Evolutionary conservation across 225 moss, liverwort and hornwort genomes (phyloP).

Genomic region (Neckera pumila): DNA sequence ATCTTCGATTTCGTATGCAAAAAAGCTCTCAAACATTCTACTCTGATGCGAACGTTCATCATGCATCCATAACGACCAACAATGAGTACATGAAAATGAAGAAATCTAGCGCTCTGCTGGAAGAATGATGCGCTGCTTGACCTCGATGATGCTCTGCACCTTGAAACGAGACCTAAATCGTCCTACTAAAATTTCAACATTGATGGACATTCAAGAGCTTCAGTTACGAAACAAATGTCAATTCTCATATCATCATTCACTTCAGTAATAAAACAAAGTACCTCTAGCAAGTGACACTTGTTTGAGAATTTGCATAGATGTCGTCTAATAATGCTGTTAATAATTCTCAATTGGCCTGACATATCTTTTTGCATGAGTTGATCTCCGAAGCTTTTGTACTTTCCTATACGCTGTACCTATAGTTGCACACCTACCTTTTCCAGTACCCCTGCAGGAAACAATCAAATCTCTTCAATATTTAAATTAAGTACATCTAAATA

Average conservation of each 20-base stretch:
- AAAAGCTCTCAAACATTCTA: not conserved
- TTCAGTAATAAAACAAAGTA: not conserved
- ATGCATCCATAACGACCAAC: not conserved
- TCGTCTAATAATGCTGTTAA: slow-evolving; percentile 87
- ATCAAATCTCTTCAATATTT: not conserved
- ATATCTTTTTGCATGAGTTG: slow-evolving; percentile 73
- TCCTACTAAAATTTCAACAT: not conserved
- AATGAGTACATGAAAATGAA: not conserved
- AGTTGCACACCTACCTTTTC: slow-evolving; percentile 94
- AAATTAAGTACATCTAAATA: not conserved
- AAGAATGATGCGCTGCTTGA: not conserved
- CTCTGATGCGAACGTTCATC: not conserved
- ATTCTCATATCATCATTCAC: not conserved
- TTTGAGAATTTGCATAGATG: slow-evolving; percentile 61
- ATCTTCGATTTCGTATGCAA: not conserved
- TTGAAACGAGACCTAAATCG: not conserved
- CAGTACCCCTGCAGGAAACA: slow-evolving; percentile 56
- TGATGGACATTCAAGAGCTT: not conserved
- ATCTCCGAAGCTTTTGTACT: slow-evolving; percentile 94
- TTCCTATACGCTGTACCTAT: slow-evolving; percentile 90
- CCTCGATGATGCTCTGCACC: not conserved
- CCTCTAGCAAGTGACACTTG: slow-evolving; percentile 72
- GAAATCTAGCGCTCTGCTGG: not conserved
- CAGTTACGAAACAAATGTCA: not conserved
- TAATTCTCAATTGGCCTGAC: slow-evolving; percentile 97